These are phyloP conservation scores for Yamadazyma spencermartinsiae DNA, from an alignment of 1,139 yeast species.

Conservation along the genomic window DNA sequence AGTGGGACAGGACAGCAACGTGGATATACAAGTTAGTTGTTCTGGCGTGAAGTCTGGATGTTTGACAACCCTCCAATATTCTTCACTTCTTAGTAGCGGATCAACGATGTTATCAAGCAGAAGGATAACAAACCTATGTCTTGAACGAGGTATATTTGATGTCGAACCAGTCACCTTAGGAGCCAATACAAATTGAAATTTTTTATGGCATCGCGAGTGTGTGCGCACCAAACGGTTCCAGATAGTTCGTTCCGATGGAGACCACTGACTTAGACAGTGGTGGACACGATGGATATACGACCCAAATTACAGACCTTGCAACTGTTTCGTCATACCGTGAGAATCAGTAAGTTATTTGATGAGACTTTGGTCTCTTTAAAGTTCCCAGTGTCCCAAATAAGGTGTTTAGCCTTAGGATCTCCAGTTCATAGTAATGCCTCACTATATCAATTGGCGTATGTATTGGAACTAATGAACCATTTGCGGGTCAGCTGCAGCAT, in stretches of 20 bases:
- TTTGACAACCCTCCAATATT: no score
- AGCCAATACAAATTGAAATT: neutral
- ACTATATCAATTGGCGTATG: slow-evolving; percentile 61
- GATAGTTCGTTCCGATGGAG: no score
- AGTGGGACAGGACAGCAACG: neutral
- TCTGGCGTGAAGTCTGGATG: no score
- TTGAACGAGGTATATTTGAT: no score
- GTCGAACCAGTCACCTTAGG: no score
- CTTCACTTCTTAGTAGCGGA: no score
- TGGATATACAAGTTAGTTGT: neutral
- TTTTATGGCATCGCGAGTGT: no score
- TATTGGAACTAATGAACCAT: slow-evolving; percentile 36
- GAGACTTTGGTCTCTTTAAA: neutral
- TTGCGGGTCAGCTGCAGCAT: slow-evolving; percentile 36
- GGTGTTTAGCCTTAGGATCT: slow-evolving; percentile 76
- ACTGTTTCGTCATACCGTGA: neutral
- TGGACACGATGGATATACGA: slow-evolving; percentile 4
- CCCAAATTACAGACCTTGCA: neutral
- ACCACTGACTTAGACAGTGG: no score
- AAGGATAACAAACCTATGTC: no score
- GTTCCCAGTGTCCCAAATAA: slow-evolving; percentile 24
- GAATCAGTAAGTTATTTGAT: neutral
- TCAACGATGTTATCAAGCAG: no score
- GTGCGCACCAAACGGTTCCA: slow-evolving; percentile 1
- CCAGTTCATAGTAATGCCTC: slow-evolving; percentile 60